phyloP scores from a whole-genome alignment of 2,329 filamentous ascomycete genomes.

The Onygena corvina region DNA sequence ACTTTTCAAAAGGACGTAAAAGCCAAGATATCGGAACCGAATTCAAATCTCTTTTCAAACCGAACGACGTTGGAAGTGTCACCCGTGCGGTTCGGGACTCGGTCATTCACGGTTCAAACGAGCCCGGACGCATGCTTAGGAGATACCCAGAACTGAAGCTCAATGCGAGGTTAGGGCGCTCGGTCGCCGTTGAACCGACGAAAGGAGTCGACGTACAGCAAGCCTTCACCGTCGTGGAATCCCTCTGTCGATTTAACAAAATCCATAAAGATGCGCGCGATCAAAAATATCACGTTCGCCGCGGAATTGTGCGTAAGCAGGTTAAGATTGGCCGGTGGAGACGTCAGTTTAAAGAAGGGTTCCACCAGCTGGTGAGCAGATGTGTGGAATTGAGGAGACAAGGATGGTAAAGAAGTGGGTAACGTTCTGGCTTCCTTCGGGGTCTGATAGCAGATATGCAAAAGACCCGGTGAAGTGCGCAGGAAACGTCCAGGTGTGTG shows the following conservation, averaged over 20 bases:
- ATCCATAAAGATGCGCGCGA: constrained; percentile 22
- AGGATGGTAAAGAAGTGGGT: constrained; percentile 30
- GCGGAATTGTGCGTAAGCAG: constrained; percentile 33
- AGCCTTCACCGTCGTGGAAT: constrained; percentile 20
- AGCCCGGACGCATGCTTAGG: background rate
- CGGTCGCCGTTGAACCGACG: constrained; percentile 16
- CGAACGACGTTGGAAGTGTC: background rate
- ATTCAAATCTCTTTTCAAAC: background rate
- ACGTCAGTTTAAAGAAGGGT: constrained; percentile 35
- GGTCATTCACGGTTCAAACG: background rate
- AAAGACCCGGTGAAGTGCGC: no score
- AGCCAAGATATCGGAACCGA: background rate
- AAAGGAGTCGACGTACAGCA: constrained; percentile 17
- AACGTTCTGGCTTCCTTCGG: background rate
- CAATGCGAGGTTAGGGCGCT: constrained; percentile 20
- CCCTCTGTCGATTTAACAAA: constrained; percentile 23
- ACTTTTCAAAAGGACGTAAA: no score
- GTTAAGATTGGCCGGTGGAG: constrained; percentile 31
- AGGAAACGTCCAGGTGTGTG: no score
- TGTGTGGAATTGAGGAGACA: constrained; percentile 36
- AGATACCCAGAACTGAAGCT: constrained; percentile 16
- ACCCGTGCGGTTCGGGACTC: background rate
- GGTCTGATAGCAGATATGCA: background rate
- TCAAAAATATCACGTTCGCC: constrained; percentile 34
- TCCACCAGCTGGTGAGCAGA: constrained; percentile 31